phyloP scores from a whole-genome alignment of 495 filamentous ascomycete species.

The Podospora conica region DNA sequence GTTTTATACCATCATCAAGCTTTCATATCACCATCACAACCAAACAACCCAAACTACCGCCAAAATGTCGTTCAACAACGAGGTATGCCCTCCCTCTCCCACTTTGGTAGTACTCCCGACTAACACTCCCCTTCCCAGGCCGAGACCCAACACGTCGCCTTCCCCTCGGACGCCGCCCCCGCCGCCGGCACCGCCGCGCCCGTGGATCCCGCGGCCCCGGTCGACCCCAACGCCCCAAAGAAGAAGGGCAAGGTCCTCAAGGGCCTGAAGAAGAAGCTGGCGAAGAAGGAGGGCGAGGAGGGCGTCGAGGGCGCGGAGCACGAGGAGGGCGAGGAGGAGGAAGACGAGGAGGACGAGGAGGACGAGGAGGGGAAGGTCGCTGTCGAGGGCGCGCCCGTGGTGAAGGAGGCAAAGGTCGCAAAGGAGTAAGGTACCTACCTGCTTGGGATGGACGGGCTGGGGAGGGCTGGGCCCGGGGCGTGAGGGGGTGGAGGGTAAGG shows the following conservation, averaged over 20 bases:
- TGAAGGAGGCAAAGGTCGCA: not conserved
- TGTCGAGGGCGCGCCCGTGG: not conserved
- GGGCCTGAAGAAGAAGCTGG: not conserved
- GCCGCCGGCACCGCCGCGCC: not conserved
- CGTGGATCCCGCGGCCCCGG: not conserved
- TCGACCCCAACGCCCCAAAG: not conserved
- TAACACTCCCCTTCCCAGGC: not conserved
- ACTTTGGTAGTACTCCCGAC: no score
- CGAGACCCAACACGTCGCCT: not conserved
- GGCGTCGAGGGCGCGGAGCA: not conserved
- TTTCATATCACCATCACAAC: no score
- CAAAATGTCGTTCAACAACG: not conserved
- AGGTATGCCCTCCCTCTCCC: not conserved
- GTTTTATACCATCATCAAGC: not conserved
- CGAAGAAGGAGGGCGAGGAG: not conserved
- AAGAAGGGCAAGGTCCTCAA: not conserved
- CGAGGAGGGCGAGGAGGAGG: not conserved
- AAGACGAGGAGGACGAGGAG: not conserved
- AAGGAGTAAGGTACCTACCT: no score
- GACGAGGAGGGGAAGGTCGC: not conserved
- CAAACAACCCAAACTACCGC: not conserved
- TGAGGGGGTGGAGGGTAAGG: not conserved
- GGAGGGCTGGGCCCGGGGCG: not conserved
- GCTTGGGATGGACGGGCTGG: not conserved
- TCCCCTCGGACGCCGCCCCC: not conserved